Conservation (phyloP, 371 early-diverging fungal genomes). For the Mucor indicus region DNA sequence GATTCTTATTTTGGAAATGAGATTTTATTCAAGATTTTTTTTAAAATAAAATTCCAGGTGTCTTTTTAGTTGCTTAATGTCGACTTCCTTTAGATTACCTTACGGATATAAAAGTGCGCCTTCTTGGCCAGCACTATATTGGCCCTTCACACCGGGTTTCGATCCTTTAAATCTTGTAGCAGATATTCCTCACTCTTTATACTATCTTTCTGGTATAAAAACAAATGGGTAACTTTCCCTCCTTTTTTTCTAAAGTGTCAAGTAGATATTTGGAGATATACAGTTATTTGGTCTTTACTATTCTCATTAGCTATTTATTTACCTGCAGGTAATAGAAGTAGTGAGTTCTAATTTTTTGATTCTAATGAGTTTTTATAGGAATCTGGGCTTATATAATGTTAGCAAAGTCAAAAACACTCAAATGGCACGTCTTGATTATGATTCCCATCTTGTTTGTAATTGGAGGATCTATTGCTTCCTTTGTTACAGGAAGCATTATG, state of each 20-base stretch:
- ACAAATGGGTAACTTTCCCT: neutral
- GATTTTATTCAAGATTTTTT: too few species aligned
- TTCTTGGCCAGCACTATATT: constrained; percentile 62
- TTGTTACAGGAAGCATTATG: constrained; percentile 57
- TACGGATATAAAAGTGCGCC: constrained; percentile 54
- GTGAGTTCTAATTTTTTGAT: neutral
- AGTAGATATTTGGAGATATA: constrained; percentile 48
- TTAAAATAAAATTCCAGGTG: too few species aligned
- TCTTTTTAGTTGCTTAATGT: too few species aligned
- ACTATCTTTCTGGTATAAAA: constrained; percentile 35
- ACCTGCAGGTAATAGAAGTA: constrained; percentile 36
- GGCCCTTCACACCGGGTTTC: constrained; percentile 53
- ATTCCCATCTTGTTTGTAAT: constrained; percentile 52
- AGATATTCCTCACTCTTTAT: constrained; percentile 45
- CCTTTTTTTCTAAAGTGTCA: neutral
- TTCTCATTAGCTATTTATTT: constrained; percentile 41
- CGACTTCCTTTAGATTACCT: constrained; percentile 47
- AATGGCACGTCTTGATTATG: constrained; percentile 45
- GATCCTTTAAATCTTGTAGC: constrained; percentile 39
- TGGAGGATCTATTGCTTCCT: constrained; percentile 53
- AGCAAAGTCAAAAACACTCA: constrained; percentile 48
- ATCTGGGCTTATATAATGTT: constrained; percentile 54
- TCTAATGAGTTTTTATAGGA: constrained; percentile 9
- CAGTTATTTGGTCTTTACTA: constrained; percentile 45
- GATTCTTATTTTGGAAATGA: neutral